A percentile compares a stretch with the other conserved stretches of the same genome.
Evolutionary conservation across 805 yeast genomes (phyloP).

Genomic region (Aciculoconidium aculeatum): DNA sequence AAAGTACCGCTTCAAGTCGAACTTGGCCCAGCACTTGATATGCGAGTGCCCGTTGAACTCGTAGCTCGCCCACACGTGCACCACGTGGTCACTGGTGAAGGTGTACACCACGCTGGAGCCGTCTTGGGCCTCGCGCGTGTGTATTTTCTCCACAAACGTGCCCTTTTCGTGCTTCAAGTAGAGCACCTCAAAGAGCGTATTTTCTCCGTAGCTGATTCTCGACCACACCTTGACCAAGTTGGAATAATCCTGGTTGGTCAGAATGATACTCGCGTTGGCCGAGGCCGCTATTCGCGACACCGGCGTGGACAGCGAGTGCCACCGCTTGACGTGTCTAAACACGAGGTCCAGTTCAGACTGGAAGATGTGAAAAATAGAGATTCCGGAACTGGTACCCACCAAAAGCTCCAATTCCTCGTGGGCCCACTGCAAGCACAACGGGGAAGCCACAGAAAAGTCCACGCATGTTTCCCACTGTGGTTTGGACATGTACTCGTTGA

Average conservation of each 20-base stretch:
- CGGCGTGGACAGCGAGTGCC: constrained; percentile 58
- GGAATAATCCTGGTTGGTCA: constrained; percentile 53
- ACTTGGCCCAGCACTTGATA: constrained; percentile 52
- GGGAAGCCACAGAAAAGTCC: constrained; percentile 16
- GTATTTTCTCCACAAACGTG: constrained; percentile 45
- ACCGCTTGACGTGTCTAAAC: constrained; percentile 28
- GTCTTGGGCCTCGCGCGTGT: constrained; percentile 25
- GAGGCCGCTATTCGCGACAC: constrained; percentile 54
- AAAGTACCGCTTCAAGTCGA: constrained; percentile 19
- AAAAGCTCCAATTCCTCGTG: constrained; percentile 46
- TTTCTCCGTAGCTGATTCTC: constrained; percentile 59
- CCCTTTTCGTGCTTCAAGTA: constrained; percentile 56
- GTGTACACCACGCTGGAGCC: constrained; percentile 51
- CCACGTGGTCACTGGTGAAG: constrained; percentile 47
- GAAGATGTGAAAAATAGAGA: constrained; percentile 49
- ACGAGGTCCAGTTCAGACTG: constrained; percentile 1
- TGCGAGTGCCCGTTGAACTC: constrained; percentile 54
- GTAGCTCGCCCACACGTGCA: constrained; percentile 67
- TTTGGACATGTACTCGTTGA: constrained; percentile 39
- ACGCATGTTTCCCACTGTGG: constrained; percentile 42
- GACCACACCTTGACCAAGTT: constrained; percentile 81
- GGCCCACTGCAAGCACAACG: constrained; percentile 53
- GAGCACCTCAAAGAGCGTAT: constrained; percentile 59
- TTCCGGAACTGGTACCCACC: constrained; percentile 46
- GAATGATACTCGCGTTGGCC: constrained; percentile 58